Conservation (phyloP, 1,284 basidiomycete genomes). For the Puccinia horiana region DNA sequence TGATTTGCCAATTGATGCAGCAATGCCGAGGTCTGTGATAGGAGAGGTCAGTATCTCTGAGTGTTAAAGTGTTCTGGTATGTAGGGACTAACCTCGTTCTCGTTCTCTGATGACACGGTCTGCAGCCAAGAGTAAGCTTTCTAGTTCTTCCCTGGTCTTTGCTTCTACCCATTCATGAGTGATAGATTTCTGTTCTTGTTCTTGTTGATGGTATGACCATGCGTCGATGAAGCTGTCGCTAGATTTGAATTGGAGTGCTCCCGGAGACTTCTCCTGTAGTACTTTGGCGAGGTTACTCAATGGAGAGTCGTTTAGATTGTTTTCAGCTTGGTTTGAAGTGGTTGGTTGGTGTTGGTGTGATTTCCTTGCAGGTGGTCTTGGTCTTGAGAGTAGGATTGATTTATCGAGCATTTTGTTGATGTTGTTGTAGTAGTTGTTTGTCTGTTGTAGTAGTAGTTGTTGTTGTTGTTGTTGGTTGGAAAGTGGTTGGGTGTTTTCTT, state of each 20-base stretch:
- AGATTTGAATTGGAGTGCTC: conserved; percentile 15
- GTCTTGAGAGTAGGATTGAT: conserved; percentile 4
- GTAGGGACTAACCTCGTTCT: conserved; percentile 67
- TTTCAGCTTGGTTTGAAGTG: background rate
- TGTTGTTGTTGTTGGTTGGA: no score
- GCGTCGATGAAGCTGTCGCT: conserved; percentile 34
- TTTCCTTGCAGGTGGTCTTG: conserved; percentile 32
- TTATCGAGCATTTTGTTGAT: conserved; percentile 26
- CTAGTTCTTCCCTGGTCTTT: conserved; percentile 52
- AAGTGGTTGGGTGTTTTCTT: no score
- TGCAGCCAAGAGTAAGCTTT: conserved; percentile 54
- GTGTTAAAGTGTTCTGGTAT: background rate
- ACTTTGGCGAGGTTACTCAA: conserved; percentile 20
- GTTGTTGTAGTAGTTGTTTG: no score
- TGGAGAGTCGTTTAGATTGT: conserved; percentile 34
- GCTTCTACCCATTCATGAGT: conserved; percentile 64
- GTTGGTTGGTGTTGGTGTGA: background rate
- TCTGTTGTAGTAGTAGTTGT: no score
- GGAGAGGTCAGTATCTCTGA: conserved; percentile 33
- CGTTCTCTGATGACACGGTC: conserved; percentile 71
- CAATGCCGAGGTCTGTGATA: conserved; percentile 67
- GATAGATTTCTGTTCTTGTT: conserved; percentile 63
- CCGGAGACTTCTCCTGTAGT: conserved; percentile 16
- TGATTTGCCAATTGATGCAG: conserved; percentile 69
- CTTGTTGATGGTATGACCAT: conserved; percentile 18